Conservation (phyloP, 2,329 filamentous ascomycete species). For the Fusarium falciforme region DNA sequence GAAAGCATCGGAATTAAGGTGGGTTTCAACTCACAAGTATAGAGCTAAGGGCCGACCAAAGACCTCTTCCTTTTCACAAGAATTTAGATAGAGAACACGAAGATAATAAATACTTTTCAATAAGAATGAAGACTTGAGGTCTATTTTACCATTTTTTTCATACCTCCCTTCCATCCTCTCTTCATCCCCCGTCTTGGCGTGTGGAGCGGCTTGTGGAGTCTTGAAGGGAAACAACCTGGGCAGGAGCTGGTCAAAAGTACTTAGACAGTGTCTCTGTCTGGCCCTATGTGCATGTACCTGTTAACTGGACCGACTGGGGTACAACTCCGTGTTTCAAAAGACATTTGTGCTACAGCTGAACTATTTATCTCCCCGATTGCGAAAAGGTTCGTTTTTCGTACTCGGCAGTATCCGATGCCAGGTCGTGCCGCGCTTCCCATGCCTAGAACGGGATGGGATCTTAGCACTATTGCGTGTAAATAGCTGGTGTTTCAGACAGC, state of each 20-base stretch:
- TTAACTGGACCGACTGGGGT: background rate
- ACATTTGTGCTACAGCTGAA: background rate
- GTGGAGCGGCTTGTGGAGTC: too few relatives aligned
- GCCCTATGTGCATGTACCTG: background rate
- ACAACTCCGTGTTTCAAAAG: background rate
- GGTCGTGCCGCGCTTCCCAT: background rate
- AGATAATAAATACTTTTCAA: background rate
- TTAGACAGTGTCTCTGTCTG: background rate
- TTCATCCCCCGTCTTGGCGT: too few relatives aligned
- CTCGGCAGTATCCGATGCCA: background rate
- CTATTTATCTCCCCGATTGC: background rate
- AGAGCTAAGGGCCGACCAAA: background rate
- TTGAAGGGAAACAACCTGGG: background rate
- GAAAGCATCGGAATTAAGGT: background rate
- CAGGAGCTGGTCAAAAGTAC: background rate
- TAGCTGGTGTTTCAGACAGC: background rate
- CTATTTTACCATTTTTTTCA: too few relatives aligned
- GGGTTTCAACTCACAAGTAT: background rate
- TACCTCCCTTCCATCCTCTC: too few relatives aligned
- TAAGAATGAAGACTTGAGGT: too few relatives aligned
- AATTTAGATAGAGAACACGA: background rate
- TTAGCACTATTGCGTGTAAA: background rate
- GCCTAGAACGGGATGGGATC: background rate
- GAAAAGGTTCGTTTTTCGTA: background rate
- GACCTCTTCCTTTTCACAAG: background rate